phyloP scores from a whole-genome alignment of 129 eudicot genomes.

The Scalesia atractyloides region DNA sequence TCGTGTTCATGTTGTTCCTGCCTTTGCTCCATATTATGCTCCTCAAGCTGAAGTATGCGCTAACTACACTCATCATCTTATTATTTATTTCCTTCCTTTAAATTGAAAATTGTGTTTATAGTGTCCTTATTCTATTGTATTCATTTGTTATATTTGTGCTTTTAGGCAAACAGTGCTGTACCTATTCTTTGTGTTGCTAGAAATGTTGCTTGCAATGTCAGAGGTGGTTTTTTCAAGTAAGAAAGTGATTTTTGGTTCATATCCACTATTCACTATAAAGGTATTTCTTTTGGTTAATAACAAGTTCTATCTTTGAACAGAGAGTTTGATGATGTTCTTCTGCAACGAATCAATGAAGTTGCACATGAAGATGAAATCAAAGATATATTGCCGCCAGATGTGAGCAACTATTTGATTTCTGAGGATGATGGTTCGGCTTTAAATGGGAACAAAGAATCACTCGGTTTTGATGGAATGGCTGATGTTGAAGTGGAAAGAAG shows the following conservation, averaged over 20 bases:
- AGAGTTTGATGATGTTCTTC: slow-evolving; percentile 83
- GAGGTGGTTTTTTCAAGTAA: slow-evolving; percentile 99
- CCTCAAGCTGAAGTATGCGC: slow-evolving; percentile 94
- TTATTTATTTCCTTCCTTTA: slow-evolving; percentile 8
- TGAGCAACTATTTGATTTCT: slow-evolving; percentile 87
- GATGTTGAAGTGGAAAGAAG: slow-evolving; percentile 90
- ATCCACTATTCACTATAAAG: slow-evolving; percentile 12
- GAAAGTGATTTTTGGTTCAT: slow-evolving; percentile 27
- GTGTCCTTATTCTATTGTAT: slow-evolving; percentile 20
- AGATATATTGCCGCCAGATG: slow-evolving; percentile 82
- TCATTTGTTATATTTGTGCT: slow-evolving; percentile 25
- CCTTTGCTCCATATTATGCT: slow-evolving; percentile 98
- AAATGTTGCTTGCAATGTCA: slow-evolving; percentile 96
- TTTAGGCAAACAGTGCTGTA: slow-evolving; percentile 73
- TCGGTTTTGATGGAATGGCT: slow-evolving; percentile 92
- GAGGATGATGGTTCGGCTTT: slow-evolving; percentile 51
- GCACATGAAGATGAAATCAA: slow-evolving; percentile 75
- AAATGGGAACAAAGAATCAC: slow-evolving; percentile 70
- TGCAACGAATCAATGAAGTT: slow-evolving; percentile 66
- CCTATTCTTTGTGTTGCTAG: slow-evolving; percentile 97
- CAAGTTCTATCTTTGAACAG: slow-evolving; percentile 48
- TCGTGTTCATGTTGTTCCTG: slow-evolving; percentile 98
- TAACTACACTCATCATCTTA: background rate
- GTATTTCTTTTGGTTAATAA: slow-evolving; percentile 12
- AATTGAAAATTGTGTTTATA: slow-evolving; percentile 1